These are phyloP conservation scores for Nakazawaea wickerhamii DNA, from an alignment of 805 yeast species.

Conservation along the genomic window DNA sequence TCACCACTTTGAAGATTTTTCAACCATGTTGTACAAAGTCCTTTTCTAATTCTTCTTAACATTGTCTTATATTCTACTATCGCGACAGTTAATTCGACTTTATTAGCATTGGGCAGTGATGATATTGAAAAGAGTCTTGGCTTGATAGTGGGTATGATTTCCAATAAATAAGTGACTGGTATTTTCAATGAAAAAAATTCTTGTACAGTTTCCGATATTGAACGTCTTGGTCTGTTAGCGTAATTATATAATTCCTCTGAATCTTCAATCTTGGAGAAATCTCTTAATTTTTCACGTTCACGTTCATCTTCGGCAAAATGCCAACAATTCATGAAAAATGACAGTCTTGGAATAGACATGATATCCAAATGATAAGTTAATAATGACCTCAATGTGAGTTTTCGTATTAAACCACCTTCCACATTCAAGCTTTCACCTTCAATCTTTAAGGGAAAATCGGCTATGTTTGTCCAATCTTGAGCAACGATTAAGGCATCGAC, in stretches of 20 bases:
- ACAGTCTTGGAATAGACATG: constrained; percentile 73
- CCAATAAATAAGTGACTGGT: constrained; percentile 72
- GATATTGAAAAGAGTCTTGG: constrained; percentile 88
- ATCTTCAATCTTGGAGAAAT: constrained; percentile 67
- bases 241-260: constrained; percentile 83
- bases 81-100: constrained; percentile 70
- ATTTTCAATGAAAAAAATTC: constrained; percentile 76
- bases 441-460: constrained; percentile 51
- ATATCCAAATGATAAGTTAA: constrained; percentile 80
- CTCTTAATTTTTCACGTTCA: constrained; percentile 70
- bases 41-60: constrained; percentile 67
- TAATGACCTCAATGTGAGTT: constrained; percentile 65
- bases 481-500: constrained; percentile 61
- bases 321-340: constrained; percentile 70
- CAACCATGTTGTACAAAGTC: constrained; percentile 79
- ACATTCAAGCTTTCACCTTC: constrained; percentile 29
- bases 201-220: constrained; percentile 72
- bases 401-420: constrained; percentile 58
- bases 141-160: constrained; percentile 69
- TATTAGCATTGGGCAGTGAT: constrained; percentile 38
- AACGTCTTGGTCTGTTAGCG: constrained; percentile 89
- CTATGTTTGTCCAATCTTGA: constrained; percentile 71
- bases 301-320: constrained; percentile 72
- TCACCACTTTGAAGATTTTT: constrained; percentile 44
- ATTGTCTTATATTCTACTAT: constrained; percentile 84